Evolutionary conservation across 2,329 filamentous ascomycete genomes (phyloP), one percentile per base, ranked within the genome.

Genomic region (Emergomyces pasteurianus): DNA sequence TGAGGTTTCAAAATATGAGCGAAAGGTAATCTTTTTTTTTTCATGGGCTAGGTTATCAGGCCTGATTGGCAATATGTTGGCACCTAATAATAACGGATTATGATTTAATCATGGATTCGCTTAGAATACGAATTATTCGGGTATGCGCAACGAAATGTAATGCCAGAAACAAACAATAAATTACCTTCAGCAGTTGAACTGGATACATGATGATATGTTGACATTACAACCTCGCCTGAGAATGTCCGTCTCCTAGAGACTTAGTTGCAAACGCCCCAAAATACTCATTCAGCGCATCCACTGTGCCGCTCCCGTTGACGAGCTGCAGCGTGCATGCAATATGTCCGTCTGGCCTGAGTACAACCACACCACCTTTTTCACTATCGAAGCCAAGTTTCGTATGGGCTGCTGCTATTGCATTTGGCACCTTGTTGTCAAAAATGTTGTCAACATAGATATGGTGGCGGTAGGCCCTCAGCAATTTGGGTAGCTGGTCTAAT

Each of bases 391-490:
- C 92, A 80, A 95, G 87, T 80, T 95, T 96, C 49, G 86, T 86
- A 73, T 96, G 92, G 5, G 90, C 90, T 2, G 89, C 81, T 5
- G 87, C 90, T 66, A 80, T 80, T 1, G 88, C 86, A 23, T 86
- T 79, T 0, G 87, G 85, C 0, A 90, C 86, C 7, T 83, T 80
- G 50, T 81, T 78, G 70, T 94, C 89, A 77, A 83, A 86, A 55
- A 88, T 80, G 73, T 96, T 90, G 68, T 96, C 92, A 0, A 90
- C 88, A 69, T 95, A 96, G 42, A 96, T 80, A 68, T 94, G 88
- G 67, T 91, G 86, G 56, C 85, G 80, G 73, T 96, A 96, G 60
- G 89, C 81, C 5, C 83, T 84, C 61, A 96, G 79, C 1, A 88
- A 69, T 23, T 80, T 78, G 0, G 92, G 92, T 1, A 92, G 80